A percentile compares a stretch with the other conserved stretches of the same genome.
Evolutionary conservation across 169 alveolate species (phyloP).

Genomic region (Plasmodium cynomolgi): DNA sequence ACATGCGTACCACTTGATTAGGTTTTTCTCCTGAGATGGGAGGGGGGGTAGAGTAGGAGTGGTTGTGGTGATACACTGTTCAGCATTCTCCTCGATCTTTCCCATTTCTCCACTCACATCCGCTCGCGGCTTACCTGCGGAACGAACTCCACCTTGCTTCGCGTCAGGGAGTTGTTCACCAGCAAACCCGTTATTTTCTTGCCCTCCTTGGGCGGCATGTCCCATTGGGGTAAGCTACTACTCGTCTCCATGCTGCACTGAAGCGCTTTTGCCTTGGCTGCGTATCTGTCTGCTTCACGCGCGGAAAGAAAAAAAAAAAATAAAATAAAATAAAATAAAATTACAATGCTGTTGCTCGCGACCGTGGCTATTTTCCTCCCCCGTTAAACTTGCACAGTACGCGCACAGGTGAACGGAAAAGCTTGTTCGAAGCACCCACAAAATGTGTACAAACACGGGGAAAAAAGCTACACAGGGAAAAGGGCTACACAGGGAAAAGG

Average conservation of each 20-base stretch:
- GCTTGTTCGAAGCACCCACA: too few species aligned
- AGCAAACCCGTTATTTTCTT: conserved; percentile 79
- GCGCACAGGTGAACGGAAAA: too few species aligned
- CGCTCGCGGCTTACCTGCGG: conserved; percentile 79
- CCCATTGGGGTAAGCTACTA: conserved; percentile 80
- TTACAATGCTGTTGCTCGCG: too few species aligned
- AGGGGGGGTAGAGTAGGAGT: not conserved
- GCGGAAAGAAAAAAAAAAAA: not conserved
- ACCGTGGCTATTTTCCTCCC: too few species aligned
- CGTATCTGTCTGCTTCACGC: conserved; percentile 20
- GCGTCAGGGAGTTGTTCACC: conserved; percentile 81
- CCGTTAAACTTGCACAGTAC: too few species aligned
- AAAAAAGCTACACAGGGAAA: too few species aligned
- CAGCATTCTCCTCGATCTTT: not conserved
- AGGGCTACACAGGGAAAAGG: too few species aligned
- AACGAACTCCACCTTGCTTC: conserved; percentile 84
- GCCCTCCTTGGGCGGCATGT: conserved; percentile 78
- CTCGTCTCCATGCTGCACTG: conserved; percentile 44
- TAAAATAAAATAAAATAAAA: not conserved
- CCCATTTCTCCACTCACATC: not conserved
- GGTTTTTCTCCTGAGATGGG: conserved; percentile 82
- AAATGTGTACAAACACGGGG: too few species aligned
- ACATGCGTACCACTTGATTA: conserved; percentile 93
- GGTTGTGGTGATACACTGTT: not conserved
- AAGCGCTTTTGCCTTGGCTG: not conserved